Base-by-base conservation (phyloP, 2,329 filamentous ascomycete species). In the Bisporella sp. region DNA sequence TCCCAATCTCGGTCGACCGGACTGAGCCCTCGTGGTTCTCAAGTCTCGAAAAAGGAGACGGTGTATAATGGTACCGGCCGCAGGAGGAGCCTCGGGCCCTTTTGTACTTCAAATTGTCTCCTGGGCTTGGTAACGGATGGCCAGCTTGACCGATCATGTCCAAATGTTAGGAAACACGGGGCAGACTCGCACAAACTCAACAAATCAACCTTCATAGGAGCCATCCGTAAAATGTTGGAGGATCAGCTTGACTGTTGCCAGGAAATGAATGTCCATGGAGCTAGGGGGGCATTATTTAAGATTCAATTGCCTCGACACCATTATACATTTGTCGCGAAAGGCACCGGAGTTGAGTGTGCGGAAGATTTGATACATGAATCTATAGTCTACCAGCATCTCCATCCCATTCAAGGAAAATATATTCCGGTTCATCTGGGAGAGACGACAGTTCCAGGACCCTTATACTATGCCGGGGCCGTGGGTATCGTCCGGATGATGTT, bases 231-330 rank as follows among this genome's bases (percentile, higher is more conserved):
- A 21, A 8, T 42, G 28, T 42, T 42, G 11, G 11, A 12, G 11
- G 13, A 42, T 42, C 40, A 42, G 40, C 40, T 42, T 42, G 11
- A 42, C 28, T 42, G 28, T 42, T 42, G 21, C 28, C 11, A 42
- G 28, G 40, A 42, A 42, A 42, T 45, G 42, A 45, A 45, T 30
- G 13, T 45, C 42, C 42, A 45, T 31, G 42, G 42, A 30, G 42
- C 42, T 13, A 45, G 42, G 31, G 42, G 42, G 13, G 42, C 42
- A 30, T 30, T 45, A 31, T 45, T 45, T 30, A 29, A 45, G 31
- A 30, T 30, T 9, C 30, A 45, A 30, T 45, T 45, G 13, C 42
- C 42, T 30, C 9, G 29, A 45, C 6, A 8, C 31, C 21, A 30
- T 30, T 45, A 45, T 45, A 45, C 29, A 11, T 11, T 45, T 31